Evolutionary conservation across 2,329 filamentous ascomycete species (phyloP).

Genomic region (Nothophaeocryptopus gaeumannii): DNA sequence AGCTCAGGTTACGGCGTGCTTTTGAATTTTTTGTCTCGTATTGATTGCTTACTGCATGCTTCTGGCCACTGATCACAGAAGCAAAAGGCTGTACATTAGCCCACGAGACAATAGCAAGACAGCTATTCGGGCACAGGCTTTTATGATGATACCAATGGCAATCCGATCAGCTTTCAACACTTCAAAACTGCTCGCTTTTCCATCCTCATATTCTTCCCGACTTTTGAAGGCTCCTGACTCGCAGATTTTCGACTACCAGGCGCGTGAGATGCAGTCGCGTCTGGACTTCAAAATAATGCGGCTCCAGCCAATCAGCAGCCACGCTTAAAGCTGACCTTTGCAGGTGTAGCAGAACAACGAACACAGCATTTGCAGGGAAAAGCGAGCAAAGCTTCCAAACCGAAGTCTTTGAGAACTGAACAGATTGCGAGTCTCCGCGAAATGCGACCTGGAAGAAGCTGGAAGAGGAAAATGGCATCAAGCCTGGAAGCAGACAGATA

Average conservation of each 20-base stretch:
- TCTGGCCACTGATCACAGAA: constrained; percentile 25
- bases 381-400: no score
- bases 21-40: constrained; percentile 19
- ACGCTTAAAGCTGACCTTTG: no score
- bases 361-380: no score
- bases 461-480: no score
- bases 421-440: no score
- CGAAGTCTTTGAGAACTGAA: no score
- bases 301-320: no score
- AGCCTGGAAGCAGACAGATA: no score
- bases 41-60: constrained; percentile 23
- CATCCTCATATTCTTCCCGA: not conserved
- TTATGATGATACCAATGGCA: constrained; percentile 29
- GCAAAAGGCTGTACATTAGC: constrained; percentile 29
- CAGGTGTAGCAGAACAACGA: no score
- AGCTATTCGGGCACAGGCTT: constrained; percentile 24
- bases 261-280: constrained; percentile 9
- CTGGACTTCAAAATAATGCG: constrained; percentile 4
- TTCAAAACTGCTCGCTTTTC: constrained; percentile 12
- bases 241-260: not conserved
- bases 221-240: not conserved
- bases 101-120: constrained; percentile 19
- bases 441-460: no score
- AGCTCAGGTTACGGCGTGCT: constrained; percentile 30
- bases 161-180: constrained; percentile 25